These are phyloP conservation scores for Geotrichum siamense DNA, from an alignment of 1,139 yeast genomes.

Conservation along the genomic window DNA sequence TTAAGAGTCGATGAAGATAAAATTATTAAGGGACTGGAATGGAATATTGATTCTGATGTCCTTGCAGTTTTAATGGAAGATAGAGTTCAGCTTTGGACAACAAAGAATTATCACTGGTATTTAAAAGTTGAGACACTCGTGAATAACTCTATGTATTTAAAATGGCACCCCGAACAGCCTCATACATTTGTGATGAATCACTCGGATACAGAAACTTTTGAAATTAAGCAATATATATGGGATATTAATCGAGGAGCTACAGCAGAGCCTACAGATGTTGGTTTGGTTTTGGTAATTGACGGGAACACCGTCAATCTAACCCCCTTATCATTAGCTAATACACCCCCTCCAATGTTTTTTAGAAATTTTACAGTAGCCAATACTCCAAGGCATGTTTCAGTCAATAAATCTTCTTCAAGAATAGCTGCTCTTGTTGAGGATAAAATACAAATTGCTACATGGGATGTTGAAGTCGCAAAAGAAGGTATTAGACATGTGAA, in stretches of 20 bases:
- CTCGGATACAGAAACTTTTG: conserved; percentile 33
- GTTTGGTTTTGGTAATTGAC: conserved; percentile 75
- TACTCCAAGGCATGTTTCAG: conserved; percentile 58
- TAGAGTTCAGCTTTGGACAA: conserved; percentile 77
- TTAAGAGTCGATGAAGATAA: conserved; percentile 51
- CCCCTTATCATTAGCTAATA: conserved; percentile 77
- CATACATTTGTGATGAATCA: conserved; percentile 51
- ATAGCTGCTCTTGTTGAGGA: conserved; percentile 52
- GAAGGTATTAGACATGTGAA: conserved; percentile 32
- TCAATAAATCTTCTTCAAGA: conserved; percentile 50
- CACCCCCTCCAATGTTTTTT: conserved; percentile 89
- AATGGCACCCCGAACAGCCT: conserved; percentile 90
- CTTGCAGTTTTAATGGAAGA: conserved; percentile 58
- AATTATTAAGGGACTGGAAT: conserved; percentile 48
- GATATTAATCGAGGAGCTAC: conserved; percentile 64
- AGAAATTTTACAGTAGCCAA: conserved; percentile 51
- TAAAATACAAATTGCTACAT: conserved; percentile 38
- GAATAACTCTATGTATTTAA: conserved; percentile 43
- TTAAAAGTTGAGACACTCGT: conserved; percentile 64
- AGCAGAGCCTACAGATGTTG: conserved; percentile 59
- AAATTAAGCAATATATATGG: conserved; percentile 63
- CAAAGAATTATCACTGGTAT: conserved; percentile 94
- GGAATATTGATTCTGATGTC: conserved; percentile 82
- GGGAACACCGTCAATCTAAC: conserved; percentile 69
- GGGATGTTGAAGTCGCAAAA: conserved; percentile 26